Evolutionary conservation across 192 early-diverging fungal species (phyloP), one percentile per base, ranked within the genome.

Genomic region (Rhizoclosmatium globosum): DNA sequence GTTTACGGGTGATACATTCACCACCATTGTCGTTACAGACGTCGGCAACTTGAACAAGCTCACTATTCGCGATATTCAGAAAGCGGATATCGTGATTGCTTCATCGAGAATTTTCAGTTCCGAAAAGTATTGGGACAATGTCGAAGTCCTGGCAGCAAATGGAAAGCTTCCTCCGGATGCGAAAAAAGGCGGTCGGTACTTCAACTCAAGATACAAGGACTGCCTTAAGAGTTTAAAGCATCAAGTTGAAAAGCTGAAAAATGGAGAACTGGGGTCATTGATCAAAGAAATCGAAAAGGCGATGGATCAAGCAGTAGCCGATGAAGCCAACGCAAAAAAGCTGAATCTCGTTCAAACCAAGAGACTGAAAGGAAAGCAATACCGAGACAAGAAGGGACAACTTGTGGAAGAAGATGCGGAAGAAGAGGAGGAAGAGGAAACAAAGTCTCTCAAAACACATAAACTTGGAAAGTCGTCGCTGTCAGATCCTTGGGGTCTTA

Each of bases 21-120:
- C 62, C 39, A 66, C 79, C 31, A 41, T 82, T 31, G 75, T 64
- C 3, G 79, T 87, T 44, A 70, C 44, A 15, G 80, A 79, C 76
- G 48, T 87, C 9, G 71, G 69, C 3, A n/a, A 64, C 6, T 57
- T 87, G 1, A 85, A 85, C 78, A 83, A 79, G 46, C 56, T 74
- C n/a, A 77, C 77, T 3, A 80, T 87, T 57, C 47, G 43, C 13
- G 86, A 83, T 31, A 47, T 87, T 58, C 45, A 77, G 74, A 62
- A 78, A 38, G 86, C 83, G 60, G 86, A 87, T 46, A 77, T 87
- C 38, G 74, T 87, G 45, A 74, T 87, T 11, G 68, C 79, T 17
- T 56, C 76, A 7, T 83, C 82, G 13, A 68, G 77, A 9, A 65
- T 87, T 19, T 74, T 87, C 68, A 60, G 13, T 2, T 71, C 71